Evolutionary conservation across 495 filamentous ascomycete species (phyloP).

Genomic region (Parathielavia appendiculata): DNA sequence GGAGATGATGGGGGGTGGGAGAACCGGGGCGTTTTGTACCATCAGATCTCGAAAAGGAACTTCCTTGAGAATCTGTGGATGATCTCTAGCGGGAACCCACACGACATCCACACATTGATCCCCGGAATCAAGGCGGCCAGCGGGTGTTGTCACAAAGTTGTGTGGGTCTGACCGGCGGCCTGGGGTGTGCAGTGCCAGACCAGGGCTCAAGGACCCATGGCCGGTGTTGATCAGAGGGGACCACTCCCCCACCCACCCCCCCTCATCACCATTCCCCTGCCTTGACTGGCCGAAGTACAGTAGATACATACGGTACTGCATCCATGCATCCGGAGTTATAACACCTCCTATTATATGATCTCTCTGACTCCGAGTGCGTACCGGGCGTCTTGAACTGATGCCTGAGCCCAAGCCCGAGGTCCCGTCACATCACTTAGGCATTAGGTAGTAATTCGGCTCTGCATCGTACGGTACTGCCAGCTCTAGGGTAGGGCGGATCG

Average conservation of each 20-base stretch:
- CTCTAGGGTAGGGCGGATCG: constrained; percentile 5
- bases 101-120: constrained; percentile 35
- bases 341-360: constrained; percentile 44
- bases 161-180: constrained; percentile 42
- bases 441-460: neutral
- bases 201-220: constrained; percentile 43
- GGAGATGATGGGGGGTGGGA: constrained; percentile 26
- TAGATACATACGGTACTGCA: constrained; percentile 18
- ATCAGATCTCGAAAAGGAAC: constrained; percentile 46
- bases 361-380: constrained; percentile 41
- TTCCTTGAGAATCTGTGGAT: constrained; percentile 34
- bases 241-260: constrained; percentile 20
- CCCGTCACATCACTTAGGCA: neutral
- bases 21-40: constrained; percentile 41
- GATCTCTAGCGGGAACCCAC: constrained; percentile 46
- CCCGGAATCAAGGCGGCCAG: constrained; percentile 39
- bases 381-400: constrained; percentile 32
- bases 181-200: constrained; percentile 40
- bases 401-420: constrained; percentile 23
- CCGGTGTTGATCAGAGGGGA: constrained; percentile 42
- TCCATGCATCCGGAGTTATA: constrained; percentile 31
- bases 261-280: constrained; percentile 32
- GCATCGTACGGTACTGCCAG: constrained; percentile 11
- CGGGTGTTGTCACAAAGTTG: constrained; percentile 43
- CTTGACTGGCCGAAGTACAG: constrained; percentile 1